phyloP scores from a whole-genome alignment of 1,284 basidiomycete genomes.

The Ganoderma sinense region DNA sequence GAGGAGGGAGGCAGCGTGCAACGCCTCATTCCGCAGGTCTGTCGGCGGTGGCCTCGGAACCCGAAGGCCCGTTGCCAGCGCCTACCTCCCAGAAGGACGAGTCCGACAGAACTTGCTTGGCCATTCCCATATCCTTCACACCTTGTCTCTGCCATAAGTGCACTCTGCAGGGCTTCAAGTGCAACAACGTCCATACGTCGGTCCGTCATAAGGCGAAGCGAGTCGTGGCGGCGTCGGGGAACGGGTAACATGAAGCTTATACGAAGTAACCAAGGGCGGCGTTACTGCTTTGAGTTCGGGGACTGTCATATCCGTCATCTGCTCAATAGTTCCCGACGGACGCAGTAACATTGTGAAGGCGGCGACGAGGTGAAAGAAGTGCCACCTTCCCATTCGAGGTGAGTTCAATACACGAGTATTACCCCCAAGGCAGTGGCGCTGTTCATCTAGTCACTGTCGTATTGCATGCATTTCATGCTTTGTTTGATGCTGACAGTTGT shows the following conservation, averaged over 20 bases:
- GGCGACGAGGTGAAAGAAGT: neutral
- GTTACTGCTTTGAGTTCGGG: neutral
- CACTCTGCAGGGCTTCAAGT: neutral
- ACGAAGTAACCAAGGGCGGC: constrained; percentile 5
- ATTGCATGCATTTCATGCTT: neutral
- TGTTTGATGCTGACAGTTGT: neutral
- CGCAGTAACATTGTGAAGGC: neutral
- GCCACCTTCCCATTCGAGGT: neutral
- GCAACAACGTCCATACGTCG: neutral
- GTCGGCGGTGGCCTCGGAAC: neutral
- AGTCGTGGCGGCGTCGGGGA: neutral
- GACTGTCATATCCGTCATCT: constrained; percentile 2
- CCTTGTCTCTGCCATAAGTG: neutral
- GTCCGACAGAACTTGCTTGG: neutral
- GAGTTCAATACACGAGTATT: neutral
- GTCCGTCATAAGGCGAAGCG: neutral
- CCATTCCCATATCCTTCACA: constrained; percentile 1
- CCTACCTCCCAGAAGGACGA: neutral
- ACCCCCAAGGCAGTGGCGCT: neutral
- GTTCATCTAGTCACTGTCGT: neutral
- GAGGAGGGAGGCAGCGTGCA: constrained; percentile 27
- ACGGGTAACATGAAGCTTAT: constrained; percentile 7
- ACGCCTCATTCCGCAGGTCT: constrained; percentile 17
- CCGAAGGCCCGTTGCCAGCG: neutral
- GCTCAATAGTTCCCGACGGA: neutral